Evolutionary conservation across 1,139 yeast species (phyloP).

Genomic region (Yamadazyma spencermartinsiae): DNA sequence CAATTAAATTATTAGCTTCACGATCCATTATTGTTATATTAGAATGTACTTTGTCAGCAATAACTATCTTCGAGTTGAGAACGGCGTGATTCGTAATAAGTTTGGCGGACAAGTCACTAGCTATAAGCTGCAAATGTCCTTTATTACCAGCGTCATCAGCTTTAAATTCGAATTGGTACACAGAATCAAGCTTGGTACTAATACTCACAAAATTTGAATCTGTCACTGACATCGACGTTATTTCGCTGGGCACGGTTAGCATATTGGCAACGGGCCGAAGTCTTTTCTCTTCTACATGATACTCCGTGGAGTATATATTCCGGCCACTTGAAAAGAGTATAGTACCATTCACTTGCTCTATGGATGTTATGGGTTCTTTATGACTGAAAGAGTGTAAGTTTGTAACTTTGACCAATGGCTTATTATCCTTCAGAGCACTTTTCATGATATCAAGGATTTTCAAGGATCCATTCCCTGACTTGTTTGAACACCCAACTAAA

Average conservation of each 20-base stretch:
- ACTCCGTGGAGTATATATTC: conserved; percentile 36
- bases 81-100: conserved; percentile 40
- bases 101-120: conserved; percentile 40
- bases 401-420: conserved; percentile 24
- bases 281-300: conserved; percentile 38
- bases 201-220: conserved; percentile 25
- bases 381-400: conserved; percentile 41
- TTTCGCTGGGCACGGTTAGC: conserved; percentile 36
- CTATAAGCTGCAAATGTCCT: conserved; percentile 17
- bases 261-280: conserved; percentile 31
- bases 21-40: conserved; percentile 31
- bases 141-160: conserved; percentile 5
- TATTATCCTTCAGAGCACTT: conserved; percentile 19
- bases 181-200: conserved; percentile 44
- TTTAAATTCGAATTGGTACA: conserved; percentile 26
- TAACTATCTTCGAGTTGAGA: conserved; percentile 27
- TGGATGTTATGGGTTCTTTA: conserved; percentile 34
- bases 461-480: conserved; percentile 29
- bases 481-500: conserved; percentile 39
- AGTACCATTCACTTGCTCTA: conserved; percentile 36
- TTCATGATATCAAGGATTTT: conserved; percentile 44
- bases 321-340: conserved; percentile 38
- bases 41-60: conserved; percentile 47
- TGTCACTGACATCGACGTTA: conserved; percentile 32
- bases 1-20: conserved; percentile 9